Evolutionary conservation across 2,329 filamentous ascomycete species (phyloP).

Genomic region (Hypoxylon sp.): DNA sequence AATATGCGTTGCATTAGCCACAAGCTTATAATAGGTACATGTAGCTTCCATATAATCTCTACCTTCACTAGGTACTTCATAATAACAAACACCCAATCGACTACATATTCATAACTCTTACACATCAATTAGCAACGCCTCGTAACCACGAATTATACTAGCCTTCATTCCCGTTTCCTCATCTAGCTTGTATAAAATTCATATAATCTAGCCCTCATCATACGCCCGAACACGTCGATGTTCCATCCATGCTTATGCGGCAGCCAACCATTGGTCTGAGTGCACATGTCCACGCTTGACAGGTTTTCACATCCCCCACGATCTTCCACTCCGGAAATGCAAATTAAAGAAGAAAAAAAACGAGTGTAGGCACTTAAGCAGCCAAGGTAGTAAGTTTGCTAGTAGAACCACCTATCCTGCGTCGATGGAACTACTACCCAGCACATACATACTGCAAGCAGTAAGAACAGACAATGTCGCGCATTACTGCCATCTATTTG

Average conservation of each 20-base stretch:
- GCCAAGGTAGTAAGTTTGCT: background rate
- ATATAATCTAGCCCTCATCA: constrained; percentile 12
- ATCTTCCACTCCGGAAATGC: constrained; percentile 2
- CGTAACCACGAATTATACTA: background rate
- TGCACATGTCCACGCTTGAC: constrained; percentile 45
- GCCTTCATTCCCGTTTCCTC: background rate
- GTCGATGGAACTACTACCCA: constrained; percentile 1
- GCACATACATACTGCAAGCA: background rate
- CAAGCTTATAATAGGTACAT: constrained; percentile 10
- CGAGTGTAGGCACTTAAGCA: background rate
- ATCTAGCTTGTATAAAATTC: constrained; percentile 17
- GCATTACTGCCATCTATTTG: constrained; percentile 5
- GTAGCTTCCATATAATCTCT: background rate
- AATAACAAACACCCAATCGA: background rate
- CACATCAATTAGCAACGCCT: constrained; percentile 2
- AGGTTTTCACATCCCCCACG: constrained; percentile 13
- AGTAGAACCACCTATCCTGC: constrained; percentile 1
- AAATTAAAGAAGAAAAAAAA: background rate
- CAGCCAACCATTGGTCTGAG: constrained; percentile 32
- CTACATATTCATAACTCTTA: constrained; percentile 2
- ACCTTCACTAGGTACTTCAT: background rate
- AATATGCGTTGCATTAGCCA: constrained; percentile 20
- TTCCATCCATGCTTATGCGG: constrained; percentile 24
- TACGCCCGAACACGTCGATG: constrained; percentile 35
- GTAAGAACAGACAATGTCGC: constrained; percentile 20